Evolutionary conservation across 2,329 filamentous ascomycete species (phyloP).

Genomic region (Neopestalotiopsis sp.): DNA sequence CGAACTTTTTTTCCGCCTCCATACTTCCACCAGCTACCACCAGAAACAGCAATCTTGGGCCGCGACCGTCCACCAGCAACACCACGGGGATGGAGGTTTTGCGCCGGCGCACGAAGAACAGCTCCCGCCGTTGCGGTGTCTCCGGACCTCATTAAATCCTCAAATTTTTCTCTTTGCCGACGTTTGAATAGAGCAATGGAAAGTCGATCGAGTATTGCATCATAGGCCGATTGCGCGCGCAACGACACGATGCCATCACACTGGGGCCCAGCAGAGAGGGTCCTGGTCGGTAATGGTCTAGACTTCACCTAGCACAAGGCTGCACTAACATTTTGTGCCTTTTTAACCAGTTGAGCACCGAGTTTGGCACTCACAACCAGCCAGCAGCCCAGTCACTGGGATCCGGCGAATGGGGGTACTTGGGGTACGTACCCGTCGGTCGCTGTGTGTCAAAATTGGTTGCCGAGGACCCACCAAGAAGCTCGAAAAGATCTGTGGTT

Average conservation of each 20-base stretch:
- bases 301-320: slow-evolving; percentile 12
- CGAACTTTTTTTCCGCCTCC: not conserved
- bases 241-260: not conserved
- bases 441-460: not conserved
- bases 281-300: slow-evolving; percentile 6
- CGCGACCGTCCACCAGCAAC: not conserved
- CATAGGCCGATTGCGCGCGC: not conserved
- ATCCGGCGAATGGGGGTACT: no score
- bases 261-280: not conserved
- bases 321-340: slow-evolving; percentile 7
- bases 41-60: slow-evolving; percentile 5
- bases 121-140: not conserved
- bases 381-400: not conserved
- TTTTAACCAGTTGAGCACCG: not conserved
- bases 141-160: slow-evolving; percentile 6
- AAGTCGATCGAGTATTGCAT: not conserved
- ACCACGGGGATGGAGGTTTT: not conserved
- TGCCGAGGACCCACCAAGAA: not conserved
- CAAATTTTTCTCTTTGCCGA: not conserved
- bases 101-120: not conserved
- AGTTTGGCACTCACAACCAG: not conserved
- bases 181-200: not conserved
- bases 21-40: not conserved
- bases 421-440: no score
- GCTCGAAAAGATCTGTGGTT: not conserved